These are phyloP conservation scores for Candida sithepensis DNA, from an alignment of 805 yeast species.

Conservation along the genomic window DNA sequence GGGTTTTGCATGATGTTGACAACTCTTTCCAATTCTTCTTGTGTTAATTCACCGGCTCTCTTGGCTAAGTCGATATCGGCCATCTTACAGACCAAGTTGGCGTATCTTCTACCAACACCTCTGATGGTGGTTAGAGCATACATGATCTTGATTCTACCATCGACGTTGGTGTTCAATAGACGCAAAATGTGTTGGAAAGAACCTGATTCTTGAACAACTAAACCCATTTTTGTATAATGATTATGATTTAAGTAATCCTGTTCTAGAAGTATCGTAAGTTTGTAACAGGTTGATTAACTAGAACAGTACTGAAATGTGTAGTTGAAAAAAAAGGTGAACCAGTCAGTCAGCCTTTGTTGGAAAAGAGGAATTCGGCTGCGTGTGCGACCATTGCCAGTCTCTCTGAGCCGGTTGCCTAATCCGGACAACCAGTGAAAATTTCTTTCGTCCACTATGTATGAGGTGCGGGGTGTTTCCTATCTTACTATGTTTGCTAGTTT, in stretches of 20 bases:
- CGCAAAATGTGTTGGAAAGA: conserved; percentile 99
- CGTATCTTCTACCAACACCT: conserved; percentile 99
- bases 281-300: too few relatives aligned
- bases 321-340: too few relatives aligned
- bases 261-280: too few relatives aligned
- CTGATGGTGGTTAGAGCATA: conserved; percentile 99
- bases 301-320: too few relatives aligned
- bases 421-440: neutral
- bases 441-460: neutral
- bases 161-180: conserved; percentile 99
- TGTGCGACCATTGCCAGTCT: too few relatives aligned
- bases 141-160: conserved; percentile 99
- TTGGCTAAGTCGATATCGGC: conserved; percentile 98
- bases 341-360: too few relatives aligned
- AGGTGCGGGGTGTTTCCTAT: conserved; percentile 3
- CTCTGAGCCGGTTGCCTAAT: too few relatives aligned
- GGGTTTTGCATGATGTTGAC: conserved; percentile 99
- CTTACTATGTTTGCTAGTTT: too few relatives aligned
- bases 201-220: conserved; percentile 96
- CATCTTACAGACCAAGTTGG: conserved; percentile 99
- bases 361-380: too few relatives aligned
- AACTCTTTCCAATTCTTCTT: conserved; percentile 99
- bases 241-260: conserved; percentile 3
- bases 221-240: conserved; percentile 25
- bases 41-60: conserved; percentile 99